A percentile compares a stretch with the other conserved stretches of the same genome.
Conservation (phyloP, 176 grass and related monocot genomes). For the Dactylis glomerata region DNA sequence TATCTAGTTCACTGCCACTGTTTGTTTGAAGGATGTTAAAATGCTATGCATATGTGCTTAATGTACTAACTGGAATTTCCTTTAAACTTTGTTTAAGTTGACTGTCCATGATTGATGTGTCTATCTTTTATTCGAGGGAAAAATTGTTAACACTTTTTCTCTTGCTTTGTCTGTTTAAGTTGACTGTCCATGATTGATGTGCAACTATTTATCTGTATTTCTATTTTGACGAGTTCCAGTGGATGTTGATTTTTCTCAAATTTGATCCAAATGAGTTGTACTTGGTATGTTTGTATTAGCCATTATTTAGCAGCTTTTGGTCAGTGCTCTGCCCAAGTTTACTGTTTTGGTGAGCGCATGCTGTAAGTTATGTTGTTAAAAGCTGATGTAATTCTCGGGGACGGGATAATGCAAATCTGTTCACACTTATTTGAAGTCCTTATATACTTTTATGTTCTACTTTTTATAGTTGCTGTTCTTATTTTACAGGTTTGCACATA, state of each 20-base stretch:
- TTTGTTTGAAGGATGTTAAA: slow-evolving; percentile 10
- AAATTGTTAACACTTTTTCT: not conserved
- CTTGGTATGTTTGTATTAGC: not conserved
- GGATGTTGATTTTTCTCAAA: not conserved
- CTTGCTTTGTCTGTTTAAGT: slow-evolving; percentile 14
- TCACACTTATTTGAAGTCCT: not conserved
- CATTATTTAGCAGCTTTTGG: not conserved
- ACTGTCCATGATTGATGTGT: not conserved
- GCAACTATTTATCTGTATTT: not conserved
- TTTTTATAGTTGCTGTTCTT: slow-evolving; percentile 29
- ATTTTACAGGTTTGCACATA: slow-evolving; percentile 64
- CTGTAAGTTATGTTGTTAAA: not conserved
- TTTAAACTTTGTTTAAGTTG: not conserved
- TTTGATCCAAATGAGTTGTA: not conserved
- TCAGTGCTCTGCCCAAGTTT: slow-evolving; percentile 6
- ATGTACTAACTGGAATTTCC: not conserved
- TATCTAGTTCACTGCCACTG: not conserved
- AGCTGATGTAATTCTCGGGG: not conserved
- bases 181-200: too few species aligned
- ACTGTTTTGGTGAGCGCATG: not conserved
- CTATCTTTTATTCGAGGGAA: not conserved
- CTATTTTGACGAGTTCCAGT: not conserved
- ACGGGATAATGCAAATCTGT: not conserved
- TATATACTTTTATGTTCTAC: not conserved
- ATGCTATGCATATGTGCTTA: slow-evolving; percentile 3